Evolutionary conservation across 495 filamentous ascomycete genomes (phyloP).

Genomic region (Penicillium malachiteum): DNA sequence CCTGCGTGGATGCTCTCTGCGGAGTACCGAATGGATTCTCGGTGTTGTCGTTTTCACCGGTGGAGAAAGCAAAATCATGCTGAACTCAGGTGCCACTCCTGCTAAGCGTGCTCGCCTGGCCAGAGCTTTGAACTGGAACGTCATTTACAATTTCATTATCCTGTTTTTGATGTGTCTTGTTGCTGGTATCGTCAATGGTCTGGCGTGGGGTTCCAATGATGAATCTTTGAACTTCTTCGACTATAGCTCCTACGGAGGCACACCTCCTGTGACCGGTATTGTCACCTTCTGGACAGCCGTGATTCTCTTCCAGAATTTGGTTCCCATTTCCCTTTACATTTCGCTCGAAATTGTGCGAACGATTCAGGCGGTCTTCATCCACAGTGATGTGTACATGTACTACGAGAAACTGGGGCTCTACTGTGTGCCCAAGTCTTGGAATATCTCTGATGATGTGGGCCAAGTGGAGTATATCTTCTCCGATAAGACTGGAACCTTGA

Average conservation of each 20-base stretch:
- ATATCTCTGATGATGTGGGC: constrained; percentile 96
- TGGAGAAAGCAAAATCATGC: constrained; percentile 98
- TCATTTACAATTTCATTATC: constrained; percentile 93
- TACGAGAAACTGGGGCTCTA: constrained; percentile 91
- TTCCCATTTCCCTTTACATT: constrained; percentile 97
- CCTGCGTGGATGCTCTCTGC: constrained; percentile 85
- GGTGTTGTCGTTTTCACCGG: constrained; percentile 97
- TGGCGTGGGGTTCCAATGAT: constrained; percentile 71
- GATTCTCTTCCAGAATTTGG: constrained; percentile 97
- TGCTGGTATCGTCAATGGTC: constrained; percentile 79
- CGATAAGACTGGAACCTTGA: constrained; percentile 97
- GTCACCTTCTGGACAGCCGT: constrained; percentile 95
- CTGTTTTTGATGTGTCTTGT: constrained; percentile 89
- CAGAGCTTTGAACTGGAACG: constrained; percentile 93
- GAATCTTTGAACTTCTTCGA: constrained; percentile 83
- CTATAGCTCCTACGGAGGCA: constrained; percentile 77
- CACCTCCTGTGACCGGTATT: constrained; percentile 76
- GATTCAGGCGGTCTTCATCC: constrained; percentile 94
- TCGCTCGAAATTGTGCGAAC: constrained; percentile 95
- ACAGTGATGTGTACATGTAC: constrained; percentile 93
- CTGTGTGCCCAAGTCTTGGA: constrained; percentile 98
- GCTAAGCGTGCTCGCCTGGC: constrained; percentile 90
- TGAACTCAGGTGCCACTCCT: constrained; percentile 96
- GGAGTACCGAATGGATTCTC: constrained; percentile 95
- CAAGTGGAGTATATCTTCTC: constrained; percentile 99